Conservation (phyloP, 108 stramenopile genomes). For the Nannochloropsis gaditana region DNA sequence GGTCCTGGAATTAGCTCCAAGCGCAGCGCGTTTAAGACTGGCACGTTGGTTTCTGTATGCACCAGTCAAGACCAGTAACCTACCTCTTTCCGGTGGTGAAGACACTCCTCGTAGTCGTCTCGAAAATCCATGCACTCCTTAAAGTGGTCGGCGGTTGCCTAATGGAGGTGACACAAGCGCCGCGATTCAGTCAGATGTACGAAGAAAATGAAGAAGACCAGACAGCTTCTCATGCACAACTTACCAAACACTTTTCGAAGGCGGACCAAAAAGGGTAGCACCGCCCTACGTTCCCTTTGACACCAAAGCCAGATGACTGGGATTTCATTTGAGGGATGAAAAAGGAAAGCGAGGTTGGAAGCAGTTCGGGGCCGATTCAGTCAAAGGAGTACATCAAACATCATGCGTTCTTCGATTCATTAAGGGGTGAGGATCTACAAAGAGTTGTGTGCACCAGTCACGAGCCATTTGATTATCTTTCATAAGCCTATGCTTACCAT, state of each 20-base stretch:
- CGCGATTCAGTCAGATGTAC: not conserved
- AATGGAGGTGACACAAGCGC: not conserved
- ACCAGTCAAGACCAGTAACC: not conserved
- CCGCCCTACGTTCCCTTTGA: not conserved
- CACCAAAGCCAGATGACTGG: slow-evolving; percentile 16
- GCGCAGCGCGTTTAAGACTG: too few species aligned
- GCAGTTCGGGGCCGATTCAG: too few species aligned
- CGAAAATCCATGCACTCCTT: slow-evolving; percentile 20
- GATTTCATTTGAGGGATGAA: not conserved
- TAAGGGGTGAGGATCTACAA: too few species aligned
- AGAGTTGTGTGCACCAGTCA: too few species aligned
- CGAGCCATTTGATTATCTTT: too few species aligned
- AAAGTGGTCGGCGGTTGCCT: not conserved
- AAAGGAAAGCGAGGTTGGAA: not conserved
- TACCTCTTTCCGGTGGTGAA: not conserved
- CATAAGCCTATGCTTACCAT: too few species aligned
- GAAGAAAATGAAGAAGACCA: not conserved
- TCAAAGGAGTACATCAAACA: too few species aligned
- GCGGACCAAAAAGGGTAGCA: slow-evolving; percentile 14
- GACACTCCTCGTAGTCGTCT: slow-evolving; percentile 5
- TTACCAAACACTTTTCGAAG: slow-evolving; percentile 6
- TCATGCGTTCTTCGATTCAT: too few species aligned
- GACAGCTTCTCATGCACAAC: not conserved
- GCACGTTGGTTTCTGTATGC: too few species aligned
- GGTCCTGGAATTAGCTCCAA: too few species aligned